A percentile compares a stretch with the other conserved stretches of the same genome.
Evolutionary conservation across 2,329 filamentous ascomycete species (phyloP).

Genomic region (Scedosporium boydii): DNA sequence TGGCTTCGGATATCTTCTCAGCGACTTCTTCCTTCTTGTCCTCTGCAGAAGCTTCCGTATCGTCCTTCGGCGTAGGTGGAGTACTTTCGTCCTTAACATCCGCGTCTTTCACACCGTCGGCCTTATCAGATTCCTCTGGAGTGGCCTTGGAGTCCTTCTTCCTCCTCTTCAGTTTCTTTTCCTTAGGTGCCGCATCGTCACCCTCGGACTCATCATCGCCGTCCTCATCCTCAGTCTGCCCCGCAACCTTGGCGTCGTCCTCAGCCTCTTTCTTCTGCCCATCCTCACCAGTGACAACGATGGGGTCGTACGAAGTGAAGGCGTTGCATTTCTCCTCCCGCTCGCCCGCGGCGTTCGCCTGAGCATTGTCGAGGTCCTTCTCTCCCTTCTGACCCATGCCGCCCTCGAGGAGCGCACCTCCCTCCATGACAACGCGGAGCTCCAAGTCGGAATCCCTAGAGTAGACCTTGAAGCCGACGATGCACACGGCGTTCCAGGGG

Average conservation of each 20-base stretch:
- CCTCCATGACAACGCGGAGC: conserved; percentile 46
- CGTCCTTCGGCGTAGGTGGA: background rate
- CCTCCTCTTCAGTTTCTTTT: conserved; percentile 7
- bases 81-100: background rate
- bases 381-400: conserved; percentile 49
- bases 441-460: conserved; percentile 46
- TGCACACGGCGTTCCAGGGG: conserved; percentile 54
- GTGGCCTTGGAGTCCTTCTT: background rate
- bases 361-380: conserved; percentile 46
- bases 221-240: conserved; percentile 20
- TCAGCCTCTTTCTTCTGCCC: conserved; percentile 19
- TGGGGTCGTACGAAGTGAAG: background rate
- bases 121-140: background rate
- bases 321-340: background rate
- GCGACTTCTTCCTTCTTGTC: background rate
- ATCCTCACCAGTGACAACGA: conserved; percentile 3
- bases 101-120: background rate
- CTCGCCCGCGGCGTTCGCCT: conserved; percentile 41
- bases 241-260: conserved; percentile 43
- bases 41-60: background rate
- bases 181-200: background rate
- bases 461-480: conserved; percentile 53
- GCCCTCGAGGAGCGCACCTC: conserved; percentile 40
- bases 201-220: conserved; percentile 7
- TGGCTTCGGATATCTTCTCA: background rate